Conservation (phyloP, 148 eudicot species). For the Diospyros lotus region DNA sequence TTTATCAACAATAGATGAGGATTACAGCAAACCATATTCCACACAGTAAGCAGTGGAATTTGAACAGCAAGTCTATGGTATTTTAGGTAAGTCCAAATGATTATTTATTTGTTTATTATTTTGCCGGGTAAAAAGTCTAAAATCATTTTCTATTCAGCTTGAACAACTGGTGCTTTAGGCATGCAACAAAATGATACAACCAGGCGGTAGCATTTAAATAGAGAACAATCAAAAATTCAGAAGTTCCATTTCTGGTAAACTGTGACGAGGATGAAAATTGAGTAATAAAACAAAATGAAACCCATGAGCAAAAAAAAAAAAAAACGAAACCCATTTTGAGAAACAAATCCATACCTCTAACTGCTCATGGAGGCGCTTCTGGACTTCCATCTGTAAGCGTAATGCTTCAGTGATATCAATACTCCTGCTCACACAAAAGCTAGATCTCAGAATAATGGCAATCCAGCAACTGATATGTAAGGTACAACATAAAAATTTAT, state of each 20-base stretch:
- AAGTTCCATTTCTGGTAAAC: background rate
- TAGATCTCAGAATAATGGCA: background rate
- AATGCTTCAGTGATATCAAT: constrained; percentile 80
- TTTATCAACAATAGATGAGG: background rate
- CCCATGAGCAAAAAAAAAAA: background rate
- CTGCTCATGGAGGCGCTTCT: constrained; percentile 81
- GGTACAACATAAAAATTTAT: background rate
- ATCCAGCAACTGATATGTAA: background rate
- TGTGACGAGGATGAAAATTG: background rate
- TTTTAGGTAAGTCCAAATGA: too few relatives aligned
- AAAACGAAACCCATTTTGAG: background rate
- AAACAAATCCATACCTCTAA: constrained; percentile 57
- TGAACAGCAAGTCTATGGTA: too few relatives aligned
- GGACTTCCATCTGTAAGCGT: constrained; percentile 84
- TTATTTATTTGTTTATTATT: too few relatives aligned
- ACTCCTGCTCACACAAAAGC: constrained; percentile 27
- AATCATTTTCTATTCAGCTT: background rate
- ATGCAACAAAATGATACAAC: too few relatives aligned
- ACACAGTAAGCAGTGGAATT: too few relatives aligned
- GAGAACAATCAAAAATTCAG: background rate
- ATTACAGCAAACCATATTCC: background rate
- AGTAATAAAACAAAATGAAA: background rate
- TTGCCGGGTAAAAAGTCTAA: background rate
- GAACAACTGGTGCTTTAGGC: too few relatives aligned
- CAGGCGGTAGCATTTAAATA: too few relatives aligned